Evolutionary conservation across 345 rosid species (phyloP).

Genomic region (Salix viminalis): DNA sequence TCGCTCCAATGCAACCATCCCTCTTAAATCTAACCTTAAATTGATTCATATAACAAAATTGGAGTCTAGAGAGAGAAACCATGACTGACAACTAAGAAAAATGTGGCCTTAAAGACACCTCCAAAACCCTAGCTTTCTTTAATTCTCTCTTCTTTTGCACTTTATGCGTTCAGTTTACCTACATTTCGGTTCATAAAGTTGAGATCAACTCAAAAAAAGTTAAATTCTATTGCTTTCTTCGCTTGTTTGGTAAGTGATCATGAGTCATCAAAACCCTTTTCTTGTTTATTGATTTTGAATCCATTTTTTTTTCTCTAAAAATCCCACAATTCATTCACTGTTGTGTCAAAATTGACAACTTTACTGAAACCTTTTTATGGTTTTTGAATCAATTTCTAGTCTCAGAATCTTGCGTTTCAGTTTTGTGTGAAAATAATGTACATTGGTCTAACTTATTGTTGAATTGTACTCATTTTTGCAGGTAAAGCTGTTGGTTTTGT

Average conservation of each 20-base stretch:
- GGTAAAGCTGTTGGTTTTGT: constrained; percentile 14
- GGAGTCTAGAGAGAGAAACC: constrained; percentile 2
- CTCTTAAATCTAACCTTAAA: not conserved
- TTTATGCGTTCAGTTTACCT: not conserved
- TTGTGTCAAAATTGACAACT: not conserved
- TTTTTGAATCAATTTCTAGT: not conserved
- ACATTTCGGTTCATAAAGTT: constrained; percentile 14
- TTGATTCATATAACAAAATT: not conserved
- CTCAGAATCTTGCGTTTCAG: not conserved
- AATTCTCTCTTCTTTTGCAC: not conserved
- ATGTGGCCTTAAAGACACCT: constrained; percentile 8
- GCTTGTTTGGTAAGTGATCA: constrained; percentile 10
- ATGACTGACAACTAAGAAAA: constrained; percentile 12
- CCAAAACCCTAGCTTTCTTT: not conserved
- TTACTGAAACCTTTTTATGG: not conserved
- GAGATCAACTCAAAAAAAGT: constrained; percentile 25
- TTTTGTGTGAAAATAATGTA: not conserved
- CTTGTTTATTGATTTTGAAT: not conserved
- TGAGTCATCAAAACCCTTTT: not conserved
- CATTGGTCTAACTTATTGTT: constrained; percentile 1
- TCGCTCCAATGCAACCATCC: not conserved
- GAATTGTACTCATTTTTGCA: constrained; percentile 22
- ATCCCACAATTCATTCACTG: not conserved
- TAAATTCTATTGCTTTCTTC: constrained; percentile 8
- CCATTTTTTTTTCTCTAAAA: not conserved